phyloP scores from a whole-genome alignment of 2,329 filamentous ascomycete species.

The Diaporthe destruens region DNA sequence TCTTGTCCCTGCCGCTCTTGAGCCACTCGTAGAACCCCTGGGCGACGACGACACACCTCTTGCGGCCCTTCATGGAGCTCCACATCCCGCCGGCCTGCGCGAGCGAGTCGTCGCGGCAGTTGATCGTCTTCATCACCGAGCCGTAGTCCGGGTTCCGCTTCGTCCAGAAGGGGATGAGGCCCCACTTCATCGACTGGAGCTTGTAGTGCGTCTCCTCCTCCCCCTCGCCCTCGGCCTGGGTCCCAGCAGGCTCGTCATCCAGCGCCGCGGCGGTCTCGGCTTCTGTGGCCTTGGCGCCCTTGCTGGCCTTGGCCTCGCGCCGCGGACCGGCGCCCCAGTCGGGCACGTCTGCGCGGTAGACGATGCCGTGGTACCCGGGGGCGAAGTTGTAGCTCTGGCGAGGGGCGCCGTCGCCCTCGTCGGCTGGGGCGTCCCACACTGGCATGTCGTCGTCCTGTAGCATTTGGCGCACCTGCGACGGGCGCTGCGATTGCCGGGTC shows the following conservation, averaged over 20 bases:
- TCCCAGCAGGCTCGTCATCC: not conserved
- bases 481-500: constrained; percentile 65
- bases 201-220: constrained; percentile 72
- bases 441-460: constrained; percentile 81
- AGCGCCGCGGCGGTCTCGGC: not conserved
- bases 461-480: constrained; percentile 79
- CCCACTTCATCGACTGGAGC: constrained; percentile 96
- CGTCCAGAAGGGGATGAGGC: constrained; percentile 92
- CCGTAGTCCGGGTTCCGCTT: constrained; percentile 84
- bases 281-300: constrained; percentile 40
- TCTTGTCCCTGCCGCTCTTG: constrained; percentile 83
- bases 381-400: constrained; percentile 93
- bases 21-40: constrained; percentile 98
- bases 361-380: constrained; percentile 85
- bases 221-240: not conserved
- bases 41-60: constrained; percentile 88
- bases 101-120: constrained; percentile 92
- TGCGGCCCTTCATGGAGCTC: constrained; percentile 89
- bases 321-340: constrained; percentile 67
- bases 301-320: constrained; percentile 45
- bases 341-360: constrained; percentile 83
- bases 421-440: constrained; percentile 77
- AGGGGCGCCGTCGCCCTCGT: constrained; percentile 71
- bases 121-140: constrained; percentile 88
- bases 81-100: constrained; percentile 85